Evolutionary conservation across 257 asterid genomes (phyloP), one percentile per base, ranked within the genome.

Genomic region (Nicotiana tomentosiformis): DNA sequence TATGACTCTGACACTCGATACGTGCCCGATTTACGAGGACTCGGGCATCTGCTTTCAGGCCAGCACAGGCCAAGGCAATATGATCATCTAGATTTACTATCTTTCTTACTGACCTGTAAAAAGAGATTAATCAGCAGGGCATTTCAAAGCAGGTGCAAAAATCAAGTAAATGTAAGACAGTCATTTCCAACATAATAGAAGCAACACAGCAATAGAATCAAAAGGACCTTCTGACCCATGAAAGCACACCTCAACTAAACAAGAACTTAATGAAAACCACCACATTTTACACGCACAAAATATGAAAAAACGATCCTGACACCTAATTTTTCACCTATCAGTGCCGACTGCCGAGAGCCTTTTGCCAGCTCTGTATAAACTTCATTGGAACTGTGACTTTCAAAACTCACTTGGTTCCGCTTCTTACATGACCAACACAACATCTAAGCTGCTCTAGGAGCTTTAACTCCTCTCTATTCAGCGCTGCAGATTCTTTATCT

Each of bases 21-120:
- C 99, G 98, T 4, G 99, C 99, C 85, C 87, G 87, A 84, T 96
- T 94, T 82, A 96, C 92, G 66, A 96, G 86, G 15, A 96, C 99
- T 37, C 98, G 98, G 1, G 99, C 99, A 91, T 96, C 99, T 82
- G 99, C 99, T 89, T 96, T 96, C 83, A 96, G 89, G 61, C 99
- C 99, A 82, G 99, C 99, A 82, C 98, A 94, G n/a, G 99, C 99
- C 91, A 96, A 85, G 46, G 99, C 99, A 82, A 96, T 93, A 86
- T 96, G 99, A 88, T 96, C 87, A 81, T 96, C 99, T 82, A 96
- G 87, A 85, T 89, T 96, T 78, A 94, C 99, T 80, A 96, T 96
- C 95, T 96, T 96, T 89, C 97, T 93, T 72, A 92, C 99, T 17
- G 99, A 94, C 88, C 99, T 96, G 98, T 85, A 82, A 84, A 82